Conservation (phyloP, 805 yeast species). For the Candida chilensis region DNA sequence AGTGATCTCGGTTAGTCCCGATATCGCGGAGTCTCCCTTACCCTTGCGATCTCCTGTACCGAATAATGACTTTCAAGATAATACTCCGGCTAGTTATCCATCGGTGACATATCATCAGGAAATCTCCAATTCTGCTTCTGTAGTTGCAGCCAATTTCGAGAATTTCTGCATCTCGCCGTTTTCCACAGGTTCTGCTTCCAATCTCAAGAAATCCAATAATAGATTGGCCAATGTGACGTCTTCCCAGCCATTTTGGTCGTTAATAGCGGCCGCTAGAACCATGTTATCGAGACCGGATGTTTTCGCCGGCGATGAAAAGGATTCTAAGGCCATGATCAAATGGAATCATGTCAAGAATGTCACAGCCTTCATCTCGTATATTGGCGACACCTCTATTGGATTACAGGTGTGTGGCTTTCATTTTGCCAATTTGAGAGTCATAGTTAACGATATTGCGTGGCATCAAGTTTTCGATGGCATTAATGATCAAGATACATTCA, state of each 20-base stretch:
- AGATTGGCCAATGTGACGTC: slow-evolving; percentile 8
- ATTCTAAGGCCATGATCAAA: slow-evolving; percentile 9
- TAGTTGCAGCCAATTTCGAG: slow-evolving; percentile 27
- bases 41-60: too few species aligned
- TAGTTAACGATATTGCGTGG: slow-evolving; percentile 65
- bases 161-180: slow-evolving; percentile 20
- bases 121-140: slow-evolving; percentile 5
- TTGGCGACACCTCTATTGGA: slow-evolving; percentile 42
- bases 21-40: not conserved
- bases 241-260: slow-evolving; percentile 44
- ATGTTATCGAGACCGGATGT: slow-evolving; percentile 36
- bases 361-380: slow-evolving; percentile 34
- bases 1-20: not conserved
- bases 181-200: slow-evolving; percentile 9
- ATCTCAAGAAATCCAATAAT: slow-evolving; percentile 11
- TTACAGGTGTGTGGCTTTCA: slow-evolving; percentile 37
- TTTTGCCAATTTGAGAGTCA: slow-evolving; percentile 29
- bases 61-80: not conserved
- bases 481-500: slow-evolving; percentile 35
- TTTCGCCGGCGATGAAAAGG: slow-evolving; percentile 22
- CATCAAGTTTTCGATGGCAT: slow-evolving; percentile 47
- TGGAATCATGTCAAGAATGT: slow-evolving; percentile 10
- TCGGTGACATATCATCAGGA: not conserved
- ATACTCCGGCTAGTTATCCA: not conserved
- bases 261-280: slow-evolving; percentile 39